Conservation (phyloP, 108 stramenopile species). For the Fragilaria radians region DNA sequence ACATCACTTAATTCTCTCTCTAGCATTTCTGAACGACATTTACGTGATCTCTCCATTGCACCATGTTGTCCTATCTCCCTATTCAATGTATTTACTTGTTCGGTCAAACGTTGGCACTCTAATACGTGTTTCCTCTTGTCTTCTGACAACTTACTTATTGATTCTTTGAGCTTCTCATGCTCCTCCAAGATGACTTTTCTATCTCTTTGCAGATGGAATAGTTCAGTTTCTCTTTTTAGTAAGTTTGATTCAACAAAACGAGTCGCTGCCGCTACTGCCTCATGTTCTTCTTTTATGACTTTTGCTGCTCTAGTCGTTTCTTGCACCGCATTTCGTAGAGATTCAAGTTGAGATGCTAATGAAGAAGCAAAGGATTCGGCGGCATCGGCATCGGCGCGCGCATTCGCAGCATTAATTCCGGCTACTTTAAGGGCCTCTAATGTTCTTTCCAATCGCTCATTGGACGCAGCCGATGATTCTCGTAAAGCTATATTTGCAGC, state of each 20-base stretch:
- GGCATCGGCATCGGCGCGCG: slow-evolving; percentile 68
- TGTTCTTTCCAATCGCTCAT: slow-evolving; percentile 43
- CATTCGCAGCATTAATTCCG: slow-evolving; percentile 40
- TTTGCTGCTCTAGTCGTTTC: slow-evolving; percentile 47
- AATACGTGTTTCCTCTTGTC: slow-evolving; percentile 18
- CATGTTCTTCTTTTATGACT: slow-evolving; percentile 42
- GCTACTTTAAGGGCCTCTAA: slow-evolving; percentile 52
- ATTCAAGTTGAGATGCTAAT: slow-evolving; percentile 34
- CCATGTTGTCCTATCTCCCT: slow-evolving; percentile 34
- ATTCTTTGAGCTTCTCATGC: slow-evolving; percentile 17
- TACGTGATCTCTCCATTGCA: slow-evolving; percentile 40
- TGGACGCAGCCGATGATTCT: slow-evolving; percentile 23
- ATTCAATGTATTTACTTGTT: slow-evolving; percentile 26
- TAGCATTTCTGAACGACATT: slow-evolving; percentile 27
- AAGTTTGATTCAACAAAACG: slow-evolving; percentile 34
- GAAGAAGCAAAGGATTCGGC: slow-evolving; percentile 47
- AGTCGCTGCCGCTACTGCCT: slow-evolving; percentile 34
- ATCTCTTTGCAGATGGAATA: slow-evolving; percentile 26
- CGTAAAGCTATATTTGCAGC: slow-evolving; percentile 33
- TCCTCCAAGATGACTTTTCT: slow-evolving; percentile 28
- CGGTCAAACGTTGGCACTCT: slow-evolving; percentile 1
- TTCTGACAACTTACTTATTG: slow-evolving; percentile 18
- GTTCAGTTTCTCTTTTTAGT: slow-evolving; percentile 44
- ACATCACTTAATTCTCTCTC: slow-evolving; percentile 43
- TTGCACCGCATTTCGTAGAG: slow-evolving; percentile 40